Percentiles rank a stretch among this genome's conserved stretches.
Conservation (phyloP, 108 stramenopile species). For the Cyclotella atomus region DNA sequence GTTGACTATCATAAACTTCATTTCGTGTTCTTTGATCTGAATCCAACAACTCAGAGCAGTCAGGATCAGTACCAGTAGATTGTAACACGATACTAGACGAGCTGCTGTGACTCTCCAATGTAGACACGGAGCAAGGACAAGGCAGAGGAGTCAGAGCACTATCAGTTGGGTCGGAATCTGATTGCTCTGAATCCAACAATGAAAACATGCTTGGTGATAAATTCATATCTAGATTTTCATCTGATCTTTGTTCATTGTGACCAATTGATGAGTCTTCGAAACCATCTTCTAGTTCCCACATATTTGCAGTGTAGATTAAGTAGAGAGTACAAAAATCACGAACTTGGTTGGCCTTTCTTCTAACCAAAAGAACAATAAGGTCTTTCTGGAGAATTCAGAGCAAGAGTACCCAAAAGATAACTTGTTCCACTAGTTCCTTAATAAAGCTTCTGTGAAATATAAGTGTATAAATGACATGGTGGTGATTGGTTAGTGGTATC, state of each 20-base stretch:
- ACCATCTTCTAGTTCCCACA: conserved; percentile 23
- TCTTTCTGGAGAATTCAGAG: too few species aligned
- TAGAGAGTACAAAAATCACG: too few species aligned
- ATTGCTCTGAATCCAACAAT: conserved; percentile 4
- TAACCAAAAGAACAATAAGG: too few species aligned
- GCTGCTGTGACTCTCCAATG: not conserved
- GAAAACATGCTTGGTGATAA: not conserved
- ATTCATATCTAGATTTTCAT: not conserved
- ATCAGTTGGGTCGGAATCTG: not conserved
- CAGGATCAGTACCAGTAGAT: not conserved
- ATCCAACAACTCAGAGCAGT: not conserved
- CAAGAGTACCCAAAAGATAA: too few species aligned
- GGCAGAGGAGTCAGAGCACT: conserved; percentile 9
- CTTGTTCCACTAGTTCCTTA: too few species aligned
- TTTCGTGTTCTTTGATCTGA: not conserved
- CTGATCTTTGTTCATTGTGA: not conserved
- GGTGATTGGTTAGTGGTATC: too few species aligned
- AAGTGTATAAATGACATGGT: too few species aligned
- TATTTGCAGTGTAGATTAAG: not conserved
- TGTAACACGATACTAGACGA: not conserved
- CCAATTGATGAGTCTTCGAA: conserved; percentile 19
- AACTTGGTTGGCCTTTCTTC: too few species aligned
- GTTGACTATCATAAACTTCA: not conserved
- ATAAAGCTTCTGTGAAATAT: too few species aligned
- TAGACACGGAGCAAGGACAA: conserved; percentile 20